Percentiles rank a stretch among this genome's conserved stretches.
Conservation (phyloP, 306 rosid genomes). For the Cucumis hystrix region DNA sequence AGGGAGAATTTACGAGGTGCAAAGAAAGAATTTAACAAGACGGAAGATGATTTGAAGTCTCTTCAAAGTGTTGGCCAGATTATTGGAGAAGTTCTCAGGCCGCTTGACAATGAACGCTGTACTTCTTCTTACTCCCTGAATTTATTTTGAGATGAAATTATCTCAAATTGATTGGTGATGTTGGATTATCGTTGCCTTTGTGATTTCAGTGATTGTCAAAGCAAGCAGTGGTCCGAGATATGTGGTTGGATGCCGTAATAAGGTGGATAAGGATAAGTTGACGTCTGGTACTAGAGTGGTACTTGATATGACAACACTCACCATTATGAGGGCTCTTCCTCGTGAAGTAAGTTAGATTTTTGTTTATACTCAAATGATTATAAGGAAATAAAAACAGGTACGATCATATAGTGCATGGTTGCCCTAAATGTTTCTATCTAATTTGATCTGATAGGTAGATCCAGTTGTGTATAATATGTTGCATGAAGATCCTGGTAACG, state of each 20-base stretch:
- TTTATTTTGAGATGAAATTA: not conserved
- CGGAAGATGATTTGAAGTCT: constrained; percentile 99
- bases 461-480: constrained; percentile 94
- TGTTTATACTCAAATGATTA: not conserved
- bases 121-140: constrained; percentile 8
- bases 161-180: constrained; percentile 2
- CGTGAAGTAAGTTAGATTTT: constrained; percentile 53
- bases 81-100: constrained; percentile 95
- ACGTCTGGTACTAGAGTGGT: constrained; percentile 89
- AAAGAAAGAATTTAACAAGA: constrained; percentile 80
- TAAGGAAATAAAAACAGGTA: not conserved
- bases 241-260: constrained; percentile 92
- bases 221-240: constrained; percentile 98
- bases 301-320: constrained; percentile 91
- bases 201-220: constrained; percentile 74
- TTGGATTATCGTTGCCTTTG: constrained; percentile 17
- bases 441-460: constrained; percentile 54
- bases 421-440: not conserved
- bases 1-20: constrained; percentile 65
- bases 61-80: constrained; percentile 96
- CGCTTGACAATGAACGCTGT: constrained; percentile 93
- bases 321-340: constrained; percentile 96
- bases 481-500: constrained; percentile 96
- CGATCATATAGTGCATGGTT: not conserved
- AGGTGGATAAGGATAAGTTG: constrained; percentile 88